Evolutionary conservation across 768 basidiomycete genomes (phyloP), one percentile per base, ranked within the genome.

Genomic region (Lactifluus echinatus): DNA sequence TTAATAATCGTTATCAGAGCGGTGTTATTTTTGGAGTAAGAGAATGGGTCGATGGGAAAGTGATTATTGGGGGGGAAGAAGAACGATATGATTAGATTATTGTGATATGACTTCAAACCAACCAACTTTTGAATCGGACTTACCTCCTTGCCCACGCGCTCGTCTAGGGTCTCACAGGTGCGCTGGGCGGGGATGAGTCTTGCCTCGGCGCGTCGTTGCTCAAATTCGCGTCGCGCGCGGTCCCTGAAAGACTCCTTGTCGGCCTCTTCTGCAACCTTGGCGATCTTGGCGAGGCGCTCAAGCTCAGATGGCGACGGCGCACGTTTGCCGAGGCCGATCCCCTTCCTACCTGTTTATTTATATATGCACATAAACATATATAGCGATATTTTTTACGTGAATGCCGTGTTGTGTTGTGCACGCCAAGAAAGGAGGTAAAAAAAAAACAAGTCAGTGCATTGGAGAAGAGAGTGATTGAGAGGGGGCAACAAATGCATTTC

Each of bases 121-220:
- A 37, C 34, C 4, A 36, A 36, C 1, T 36, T 36, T 17, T 6
- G 17, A n/a, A 15, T 6, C 17, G 8, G 23, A 71, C 84, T 62
- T 57, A 86, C 87, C 72, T 78, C 69, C 64, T 81, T 81, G 43
- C 82, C 87, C 11, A 77, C 76, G 65, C 81, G 78, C 67, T 89
- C 89, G 69, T 93, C 91, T 15, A 93, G 74, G 23, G 79, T 82
- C 45, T 70, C 66, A 64, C 90, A 91, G 11, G 91, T 93, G 42
- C 77, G 80, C 67, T 85, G 87, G 21, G 88, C 85, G 36, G 81
- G 80, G 69, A 75, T 74, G 40, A 93, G 77, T 64, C 82, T 77
- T 6, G 79, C 81, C 65, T 87, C 85, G 17, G 87, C 88, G 4
- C 83, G 82, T 50, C 83, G 76, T 56, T 87, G 85, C 65, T 87